These are phyloP conservation scores for Schizophyllum amplum DNA, from an alignment of 1,284 basidiomycete genomes.

Conservation along the genomic window DNA sequence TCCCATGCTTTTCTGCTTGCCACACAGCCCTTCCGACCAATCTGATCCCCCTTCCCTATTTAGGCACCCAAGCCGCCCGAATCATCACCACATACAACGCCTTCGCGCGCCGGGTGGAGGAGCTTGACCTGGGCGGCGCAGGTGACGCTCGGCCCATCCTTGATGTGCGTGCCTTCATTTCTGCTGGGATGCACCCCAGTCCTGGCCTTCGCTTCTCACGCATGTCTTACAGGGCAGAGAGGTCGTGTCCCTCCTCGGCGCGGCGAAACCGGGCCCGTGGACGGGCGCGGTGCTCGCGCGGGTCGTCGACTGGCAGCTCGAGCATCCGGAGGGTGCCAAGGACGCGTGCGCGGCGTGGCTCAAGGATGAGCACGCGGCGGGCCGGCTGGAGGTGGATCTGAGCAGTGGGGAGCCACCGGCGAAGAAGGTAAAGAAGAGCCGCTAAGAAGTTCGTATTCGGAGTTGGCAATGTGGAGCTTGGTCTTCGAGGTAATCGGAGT, in stretches of 20 bases:
- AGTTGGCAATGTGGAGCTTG: background rate
- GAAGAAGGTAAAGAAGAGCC: slow-evolving; percentile 39
- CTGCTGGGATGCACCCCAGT: too few species aligned
- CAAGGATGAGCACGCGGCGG: slow-evolving; percentile 37
- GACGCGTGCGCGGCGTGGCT: slow-evolving; percentile 71
- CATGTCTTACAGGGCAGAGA: slow-evolving; percentile 56
- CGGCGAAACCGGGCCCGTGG: slow-evolving; percentile 59
- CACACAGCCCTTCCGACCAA: background rate
- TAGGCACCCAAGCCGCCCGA: slow-evolving; percentile 36
- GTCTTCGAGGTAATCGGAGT: background rate
- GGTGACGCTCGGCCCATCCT: slow-evolving; percentile 69
- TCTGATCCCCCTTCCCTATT: too few species aligned
- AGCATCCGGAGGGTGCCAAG: slow-evolving; percentile 56
- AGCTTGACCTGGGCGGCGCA: slow-evolving; percentile 49
- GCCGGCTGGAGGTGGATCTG: slow-evolving; percentile 28
- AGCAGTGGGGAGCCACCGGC: slow-evolving; percentile 22
- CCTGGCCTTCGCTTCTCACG: slow-evolving; percentile 2
- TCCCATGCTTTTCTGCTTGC: slow-evolving; percentile 1
- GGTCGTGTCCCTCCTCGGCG: slow-evolving; percentile 47
- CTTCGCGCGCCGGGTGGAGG: slow-evolving; percentile 53
- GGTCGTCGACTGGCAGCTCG: slow-evolving; percentile 79
- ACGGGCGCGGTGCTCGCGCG: slow-evolving; percentile 53
- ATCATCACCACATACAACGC: slow-evolving; percentile 58
- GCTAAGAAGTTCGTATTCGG: slow-evolving; percentile 6
- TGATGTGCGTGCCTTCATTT: slow-evolving; percentile 46